Evolutionary conservation across 805 yeast species (phyloP), one percentile per base, ranked within the genome.

Genomic region (Lachancea fermentati): DNA sequence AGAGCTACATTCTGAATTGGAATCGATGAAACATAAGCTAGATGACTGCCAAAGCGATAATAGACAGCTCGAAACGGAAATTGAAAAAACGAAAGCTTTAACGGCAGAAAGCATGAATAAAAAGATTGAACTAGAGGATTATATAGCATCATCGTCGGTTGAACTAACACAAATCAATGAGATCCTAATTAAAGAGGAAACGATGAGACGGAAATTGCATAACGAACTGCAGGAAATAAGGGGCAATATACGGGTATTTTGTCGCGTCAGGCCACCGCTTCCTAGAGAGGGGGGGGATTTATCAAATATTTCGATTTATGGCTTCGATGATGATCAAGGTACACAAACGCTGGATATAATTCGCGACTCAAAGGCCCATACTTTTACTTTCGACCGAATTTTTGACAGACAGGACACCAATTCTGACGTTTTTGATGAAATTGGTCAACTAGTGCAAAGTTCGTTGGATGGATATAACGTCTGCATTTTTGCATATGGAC

Each of bases 401-500:
- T 93, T 93, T 54, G 71, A 68, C 24, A 71, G 72, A 38, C 47
- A 51, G 1, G 62, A 73, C 7, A 55, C 73, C 2, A 91, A 91
- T 56, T 49, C 48, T 1, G 81, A 76, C 18, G 74, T 93, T 0
- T 93, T 88, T 61, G 81, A 77, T 22, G 98, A 91, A 54, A 75
- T 91, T 1, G 80, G 93, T 2, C 95, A 88, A 58, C 63, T 91
- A 16, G 79, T 91, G 2, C 96, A 87, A 58, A 86, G 75, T 66
- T 79, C 94, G 1, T 60, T 89, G 11, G 95, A 91, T 62, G 98
- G 98, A 0, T 79, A 71, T 54, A 87, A 87, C 51, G 96, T 88
- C 2, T 88, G 97, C 60, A 85, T 93, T 1, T 87, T 91, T 66
- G 95, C 97, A 0, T 91, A 93, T 59, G 98, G 98, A 1, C 98